phyloP scores from a whole-genome alignment of 306 rosid species.

The Cicer cuneatum region DNA sequence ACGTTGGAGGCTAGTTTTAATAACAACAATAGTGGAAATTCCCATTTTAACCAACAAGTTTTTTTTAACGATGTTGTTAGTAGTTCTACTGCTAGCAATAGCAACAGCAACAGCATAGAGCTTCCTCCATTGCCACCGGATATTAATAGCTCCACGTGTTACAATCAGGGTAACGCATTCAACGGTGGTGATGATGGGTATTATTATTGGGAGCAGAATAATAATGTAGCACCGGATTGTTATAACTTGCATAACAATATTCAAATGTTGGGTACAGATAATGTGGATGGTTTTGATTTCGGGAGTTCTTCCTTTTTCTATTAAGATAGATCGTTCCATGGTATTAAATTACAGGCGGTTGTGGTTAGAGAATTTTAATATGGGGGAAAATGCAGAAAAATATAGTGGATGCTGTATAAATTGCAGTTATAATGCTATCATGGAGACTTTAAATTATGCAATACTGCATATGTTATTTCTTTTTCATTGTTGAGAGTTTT shows the following conservation, averaged over 20 bases:
- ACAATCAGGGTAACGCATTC: constrained; percentile 12
- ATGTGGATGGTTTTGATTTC: constrained; percentile 25
- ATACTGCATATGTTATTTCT: background rate
- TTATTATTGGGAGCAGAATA: constrained; percentile 23
- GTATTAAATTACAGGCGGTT: no score
- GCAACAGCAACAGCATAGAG: constrained; percentile 23
- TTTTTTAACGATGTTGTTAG: background rate
- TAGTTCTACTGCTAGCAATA: background rate
- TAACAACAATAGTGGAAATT: background rate
- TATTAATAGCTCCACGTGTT: constrained; percentile 53
- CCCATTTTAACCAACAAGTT: constrained; percentile 37
- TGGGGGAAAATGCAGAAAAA: no score
- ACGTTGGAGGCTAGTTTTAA: constrained; percentile 22
- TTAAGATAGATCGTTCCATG: background rate
- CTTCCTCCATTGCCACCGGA: constrained; percentile 67
- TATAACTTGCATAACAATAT: background rate
- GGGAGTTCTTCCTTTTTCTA: constrained; percentile 17
- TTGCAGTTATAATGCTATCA: no score
- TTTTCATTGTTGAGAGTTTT: background rate
- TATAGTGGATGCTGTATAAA: no score
- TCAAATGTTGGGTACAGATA: constrained; percentile 1
- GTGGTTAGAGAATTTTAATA: no score
- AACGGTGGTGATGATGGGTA: background rate
- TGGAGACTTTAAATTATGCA: no score
- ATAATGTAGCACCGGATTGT: background rate